A percentile compares a stretch with the other conserved stretches of the same genome.
Evolutionary conservation across 2,329 filamentous ascomycete genomes (phyloP).

Genomic region (Hymenoscyphus fraxineus): DNA sequence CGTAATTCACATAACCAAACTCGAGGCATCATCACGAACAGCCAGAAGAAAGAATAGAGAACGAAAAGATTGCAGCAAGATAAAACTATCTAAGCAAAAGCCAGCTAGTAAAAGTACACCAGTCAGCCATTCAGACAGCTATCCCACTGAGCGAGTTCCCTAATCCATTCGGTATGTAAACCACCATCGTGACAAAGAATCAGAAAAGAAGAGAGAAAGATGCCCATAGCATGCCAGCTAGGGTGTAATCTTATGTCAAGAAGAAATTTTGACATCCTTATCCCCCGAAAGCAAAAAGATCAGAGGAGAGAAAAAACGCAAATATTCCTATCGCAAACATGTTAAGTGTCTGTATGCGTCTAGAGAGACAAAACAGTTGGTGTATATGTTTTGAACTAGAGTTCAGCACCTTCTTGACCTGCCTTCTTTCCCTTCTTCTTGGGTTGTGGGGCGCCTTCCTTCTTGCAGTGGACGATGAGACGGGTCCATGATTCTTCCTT

Average conservation of each 20-base stretch:
- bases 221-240: constrained; percentile 17
- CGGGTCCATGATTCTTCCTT: constrained; percentile 86
- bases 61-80: constrained; percentile 12
- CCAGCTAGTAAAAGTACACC: constrained; percentile 10
- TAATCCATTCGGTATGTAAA: constrained; percentile 9
- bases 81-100: constrained; percentile 11
- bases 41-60: not conserved
- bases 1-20: not conserved
- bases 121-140: constrained; percentile 12
- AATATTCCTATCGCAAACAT: not conserved
- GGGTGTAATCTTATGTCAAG: constrained; percentile 9
- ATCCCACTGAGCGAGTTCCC: not conserved
- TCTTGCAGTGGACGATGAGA: constrained; percentile 81
- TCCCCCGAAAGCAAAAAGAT: constrained; percentile 12
- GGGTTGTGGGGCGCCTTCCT: constrained; percentile 55
- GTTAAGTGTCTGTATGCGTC: not conserved
- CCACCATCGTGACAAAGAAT: not conserved
- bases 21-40: not conserved
- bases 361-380: constrained; percentile 19
- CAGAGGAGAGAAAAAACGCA: not conserved
- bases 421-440: constrained; percentile 65
- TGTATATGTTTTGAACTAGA: constrained; percentile 17
- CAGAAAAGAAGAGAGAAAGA: not conserved
- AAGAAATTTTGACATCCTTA: constrained; percentile 4
- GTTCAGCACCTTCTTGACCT: constrained; percentile 40